Base-by-base conservation (phyloP, 106 monocot species). In the Narthecium ossifragum region DNA sequence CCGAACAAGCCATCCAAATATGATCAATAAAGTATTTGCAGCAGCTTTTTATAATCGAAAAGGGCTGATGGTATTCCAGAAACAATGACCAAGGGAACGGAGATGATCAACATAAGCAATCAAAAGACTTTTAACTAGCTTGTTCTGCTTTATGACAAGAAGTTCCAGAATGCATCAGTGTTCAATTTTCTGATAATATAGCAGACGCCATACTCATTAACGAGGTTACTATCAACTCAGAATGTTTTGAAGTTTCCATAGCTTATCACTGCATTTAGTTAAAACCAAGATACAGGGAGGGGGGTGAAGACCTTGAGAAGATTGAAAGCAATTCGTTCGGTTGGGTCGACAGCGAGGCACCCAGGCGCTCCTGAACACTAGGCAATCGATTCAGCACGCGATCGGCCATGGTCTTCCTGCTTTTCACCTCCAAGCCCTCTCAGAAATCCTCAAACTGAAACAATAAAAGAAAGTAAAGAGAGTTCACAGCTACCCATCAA, bases 301-400 rank as follows among this genome's bases (percentile, higher is more conserved):
- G 14, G 25, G 50, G 23, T 15, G 31, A 15, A 14, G 22, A 88
- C 88, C 70, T 83, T 45, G 88, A 79, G 57, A 88, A 88, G 31
- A 88, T 49, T n/a, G 82, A 73, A 23, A 82, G 55, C 59, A 88
- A 62, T 55, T 83, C 88, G 66, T 76, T 79, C 30, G 71, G 68
- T 40, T 83, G 75, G 24, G 82, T 72, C 18, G 88, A 62, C 31
- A 88, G 73, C 23, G 72, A 63, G 49, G 75, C 88, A 10, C 88
- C 75, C 4, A 88, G 61, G 62, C 76, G 79, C 55, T 83, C 88
- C 25, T 66, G 47, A 15, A 75, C 22, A 32, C 82, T 88, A 59
- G 79, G 83, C 50, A 83, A 46, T 24, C 83, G 88, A 51, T 65
- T 70, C 71, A 88, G 64, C 39, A 26, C 56, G 30, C 31, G 61